Evolutionary conservation across 1,139 yeast genomes (phyloP), one percentile per base, ranked within the genome.

Genomic region (Saccharomyces hybrid): DNA sequence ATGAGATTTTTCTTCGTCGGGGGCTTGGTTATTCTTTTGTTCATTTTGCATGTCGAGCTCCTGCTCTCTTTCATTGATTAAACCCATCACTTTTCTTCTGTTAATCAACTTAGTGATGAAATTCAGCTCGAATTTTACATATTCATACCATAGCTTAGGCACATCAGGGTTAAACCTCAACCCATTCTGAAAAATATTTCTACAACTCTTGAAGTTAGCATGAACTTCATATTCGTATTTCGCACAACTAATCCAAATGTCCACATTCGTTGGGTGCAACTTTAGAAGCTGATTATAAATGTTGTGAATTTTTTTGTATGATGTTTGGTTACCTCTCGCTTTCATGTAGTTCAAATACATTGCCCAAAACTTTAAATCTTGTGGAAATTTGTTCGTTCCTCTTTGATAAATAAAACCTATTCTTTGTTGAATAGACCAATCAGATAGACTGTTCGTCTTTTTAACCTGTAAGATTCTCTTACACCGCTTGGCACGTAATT

Each of bases 221-320:
- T 93, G 90, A 47, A 79, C 80, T 64, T 93, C 96, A 64, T 88
- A 84, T 72, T 95, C 98, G 70, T 89, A 90, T 67, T 88, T 88
- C 50, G 98, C 97, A 26, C 97, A 97, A 64, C 90, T 81, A 52
- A 93, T 81, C 99, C 99, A 95, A 13, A 95, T 88, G 63, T 85
- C 85, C 1, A 90, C 81, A 65, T 90, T 88, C 53, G 88, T 80
- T n/a, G 99, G 98, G 67, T 93, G 98, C 59, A 89, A 74, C 71
- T 85, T 90, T 62, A 95, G 76, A 62, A 93, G 76, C 56, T 83
- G 80, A 2, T 95, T 84, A 68, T 90, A 89, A 6, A 89, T 83
- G 61, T 82, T 84, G 68, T 88, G 90, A n/a, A 89, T 82, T 48
- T 85, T 85, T 62, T 87, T 85, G 59, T 85, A 81, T 16, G 96